phyloP scores from a whole-genome alignment of 2,329 filamentous ascomycete genomes.

The Fusarium xylarioides region DNA sequence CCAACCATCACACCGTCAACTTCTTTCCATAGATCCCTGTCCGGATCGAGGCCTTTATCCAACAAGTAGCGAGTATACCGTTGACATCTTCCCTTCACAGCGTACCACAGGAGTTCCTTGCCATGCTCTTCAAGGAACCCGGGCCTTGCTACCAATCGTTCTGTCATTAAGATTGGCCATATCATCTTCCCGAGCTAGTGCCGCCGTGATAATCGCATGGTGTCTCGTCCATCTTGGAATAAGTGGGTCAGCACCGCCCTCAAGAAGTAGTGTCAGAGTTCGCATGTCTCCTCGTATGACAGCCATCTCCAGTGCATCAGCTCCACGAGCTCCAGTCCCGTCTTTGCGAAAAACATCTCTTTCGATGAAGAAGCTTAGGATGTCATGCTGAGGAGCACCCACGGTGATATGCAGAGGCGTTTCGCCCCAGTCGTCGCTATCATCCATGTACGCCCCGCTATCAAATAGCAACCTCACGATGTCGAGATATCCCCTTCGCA shows the following conservation, averaged over 20 bases:
- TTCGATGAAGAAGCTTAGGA: neutral
- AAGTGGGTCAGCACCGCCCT: neutral
- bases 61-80: neutral
- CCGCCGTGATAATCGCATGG: constrained; percentile 4
- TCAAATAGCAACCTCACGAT: neutral
- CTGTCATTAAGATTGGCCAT: neutral
- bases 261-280: neutral
- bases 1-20: neutral
- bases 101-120: constrained; percentile 4
- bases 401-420: neutral
- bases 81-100: neutral
- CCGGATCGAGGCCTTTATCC: neutral
- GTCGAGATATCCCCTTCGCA: neutral
- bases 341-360: neutral
- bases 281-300: neutral
- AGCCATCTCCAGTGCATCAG: neutral
- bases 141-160: neutral
- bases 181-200: neutral
- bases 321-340: neutral
- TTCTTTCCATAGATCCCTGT: neutral
- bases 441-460: neutral
- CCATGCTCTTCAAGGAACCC: neutral
- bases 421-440: neutral
- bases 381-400: neutral
- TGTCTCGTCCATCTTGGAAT: neutral